Evolutionary conservation across 2,329 filamentous ascomycete species (phyloP).

Genomic region (Talaromyces sp.): DNA sequence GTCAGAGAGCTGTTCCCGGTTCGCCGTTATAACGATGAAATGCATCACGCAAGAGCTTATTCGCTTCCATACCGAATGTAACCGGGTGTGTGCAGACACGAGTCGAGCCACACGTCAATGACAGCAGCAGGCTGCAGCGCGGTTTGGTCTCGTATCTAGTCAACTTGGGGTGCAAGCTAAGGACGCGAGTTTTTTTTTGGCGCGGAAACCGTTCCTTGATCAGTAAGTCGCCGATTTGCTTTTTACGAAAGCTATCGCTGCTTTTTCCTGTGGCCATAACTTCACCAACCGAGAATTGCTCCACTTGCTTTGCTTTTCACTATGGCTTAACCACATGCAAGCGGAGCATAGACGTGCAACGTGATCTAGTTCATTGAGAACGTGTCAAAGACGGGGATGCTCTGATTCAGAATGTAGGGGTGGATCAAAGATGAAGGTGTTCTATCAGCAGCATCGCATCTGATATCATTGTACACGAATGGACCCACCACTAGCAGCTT

Average conservation of each 20-base stretch:
- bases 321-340: background rate
- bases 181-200: background rate
- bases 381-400: background rate
- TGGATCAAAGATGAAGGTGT: background rate
- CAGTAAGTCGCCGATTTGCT: background rate
- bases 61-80: background rate
- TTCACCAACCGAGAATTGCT: background rate
- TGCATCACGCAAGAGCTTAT: slow-evolving; percentile 9
- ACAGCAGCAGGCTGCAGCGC: background rate
- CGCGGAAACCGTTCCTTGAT: background rate
- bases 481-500: background rate
- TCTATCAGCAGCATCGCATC: background rate
- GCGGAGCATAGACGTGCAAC: background rate
- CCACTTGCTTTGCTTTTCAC: slow-evolving; percentile 2
- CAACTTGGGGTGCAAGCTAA: background rate
- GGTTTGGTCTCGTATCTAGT: background rate
- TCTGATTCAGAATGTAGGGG: background rate
- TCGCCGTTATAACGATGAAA: slow-evolving; percentile 1
- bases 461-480: background rate
- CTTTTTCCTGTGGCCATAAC: background rate
- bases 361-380: background rate
- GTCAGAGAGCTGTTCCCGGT: background rate
- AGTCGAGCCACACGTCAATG: background rate
- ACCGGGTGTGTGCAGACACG: background rate
- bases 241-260: background rate